These are phyloP conservation scores for Yamadazyma phyllophila DNA, from an alignment of 805 yeast genomes.

Conservation along the genomic window DNA sequence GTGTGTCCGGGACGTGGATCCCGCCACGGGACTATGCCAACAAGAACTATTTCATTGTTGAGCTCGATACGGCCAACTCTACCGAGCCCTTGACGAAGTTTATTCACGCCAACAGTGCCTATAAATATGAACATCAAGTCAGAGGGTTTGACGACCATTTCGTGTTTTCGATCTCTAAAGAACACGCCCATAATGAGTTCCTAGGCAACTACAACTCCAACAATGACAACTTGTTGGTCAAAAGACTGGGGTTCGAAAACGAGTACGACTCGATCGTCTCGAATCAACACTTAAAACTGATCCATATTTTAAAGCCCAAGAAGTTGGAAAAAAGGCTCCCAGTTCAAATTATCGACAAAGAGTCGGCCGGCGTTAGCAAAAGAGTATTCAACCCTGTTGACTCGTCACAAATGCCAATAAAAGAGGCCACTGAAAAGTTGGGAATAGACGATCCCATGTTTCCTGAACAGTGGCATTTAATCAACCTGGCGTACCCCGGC, in stretches of 20 bases:
- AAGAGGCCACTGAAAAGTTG: conserved; percentile 50
- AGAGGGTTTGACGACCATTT: conserved; percentile 60
- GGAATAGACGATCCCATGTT: conserved; percentile 83
- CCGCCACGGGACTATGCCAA: conserved; percentile 31
- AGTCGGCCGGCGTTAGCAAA: not conserved
- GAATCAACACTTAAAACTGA: conserved; percentile 38
- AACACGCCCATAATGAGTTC: conserved; percentile 28
- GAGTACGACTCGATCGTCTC: conserved; percentile 24
- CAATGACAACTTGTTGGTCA: conserved; percentile 23
- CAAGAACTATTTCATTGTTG: conserved; percentile 63
- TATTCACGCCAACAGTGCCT: conserved; percentile 34
- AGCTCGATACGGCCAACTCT: conserved; percentile 36
- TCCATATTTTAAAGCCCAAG: conserved; percentile 56
- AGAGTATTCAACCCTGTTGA: conserved; percentile 32
- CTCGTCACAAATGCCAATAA: conserved; percentile 48
- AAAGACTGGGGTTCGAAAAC: conserved; percentile 24
- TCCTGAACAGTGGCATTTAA: conserved; percentile 85
- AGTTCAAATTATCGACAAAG: conserved; percentile 29
- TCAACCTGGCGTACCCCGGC: conserved; percentile 70
- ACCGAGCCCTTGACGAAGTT: conserved; percentile 34
- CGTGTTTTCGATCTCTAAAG: conserved; percentile 58
- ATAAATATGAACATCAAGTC: conserved; percentile 59
- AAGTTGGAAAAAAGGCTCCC: conserved; percentile 58
- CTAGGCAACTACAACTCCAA: conserved; percentile 38
- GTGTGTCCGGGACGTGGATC: conserved; percentile 5